Percentiles rank a stretch among this genome's conserved stretches.
phyloP scores from a whole-genome alignment of 169 alveolate species.

The Plasmodium berghei region DNA sequence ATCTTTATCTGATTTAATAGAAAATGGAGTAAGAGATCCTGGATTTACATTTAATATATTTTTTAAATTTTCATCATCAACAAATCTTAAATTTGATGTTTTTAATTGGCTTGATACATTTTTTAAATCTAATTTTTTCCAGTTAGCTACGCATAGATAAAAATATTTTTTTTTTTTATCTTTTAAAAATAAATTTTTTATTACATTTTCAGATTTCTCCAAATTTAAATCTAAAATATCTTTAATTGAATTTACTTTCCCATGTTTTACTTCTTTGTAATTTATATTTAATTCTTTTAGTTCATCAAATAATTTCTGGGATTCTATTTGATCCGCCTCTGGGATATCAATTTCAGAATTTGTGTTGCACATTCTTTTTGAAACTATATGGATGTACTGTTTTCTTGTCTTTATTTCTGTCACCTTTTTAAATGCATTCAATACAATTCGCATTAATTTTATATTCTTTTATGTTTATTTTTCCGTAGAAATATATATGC shows the following conservation, averaged over 20 bases:
- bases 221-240: conserved; percentile 72
- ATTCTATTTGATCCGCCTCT: conserved; percentile 33
- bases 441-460: too few species aligned
- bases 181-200: conserved; percentile 79
- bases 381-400: conserved; percentile 11
- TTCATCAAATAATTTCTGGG: conserved; percentile 39
- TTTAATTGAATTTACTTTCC: conserved; percentile 54
- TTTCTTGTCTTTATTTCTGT: neutral
- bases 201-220: conserved; percentile 38
- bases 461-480: too few species aligned
- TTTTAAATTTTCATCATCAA: conserved; percentile 83
- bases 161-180: conserved; percentile 79
- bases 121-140: conserved; percentile 81
- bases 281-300: conserved; percentile 49
- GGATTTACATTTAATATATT: conserved; percentile 79
- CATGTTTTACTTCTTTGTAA: conserved; percentile 76
- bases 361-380: conserved; percentile 16
- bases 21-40: conserved; percentile 87
- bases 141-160: conserved; percentile 72
- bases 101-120: conserved; percentile 78
- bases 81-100: conserved; percentile 85
- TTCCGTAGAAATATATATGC: too few species aligned
- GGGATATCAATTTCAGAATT: conserved; percentile 30
- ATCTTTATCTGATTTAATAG: conserved; percentile 84
- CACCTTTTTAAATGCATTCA: neutral